Base-by-base conservation (phyloP, 2,329 filamentous ascomycete species). In the Drechslerella coelobrocha region DNA sequence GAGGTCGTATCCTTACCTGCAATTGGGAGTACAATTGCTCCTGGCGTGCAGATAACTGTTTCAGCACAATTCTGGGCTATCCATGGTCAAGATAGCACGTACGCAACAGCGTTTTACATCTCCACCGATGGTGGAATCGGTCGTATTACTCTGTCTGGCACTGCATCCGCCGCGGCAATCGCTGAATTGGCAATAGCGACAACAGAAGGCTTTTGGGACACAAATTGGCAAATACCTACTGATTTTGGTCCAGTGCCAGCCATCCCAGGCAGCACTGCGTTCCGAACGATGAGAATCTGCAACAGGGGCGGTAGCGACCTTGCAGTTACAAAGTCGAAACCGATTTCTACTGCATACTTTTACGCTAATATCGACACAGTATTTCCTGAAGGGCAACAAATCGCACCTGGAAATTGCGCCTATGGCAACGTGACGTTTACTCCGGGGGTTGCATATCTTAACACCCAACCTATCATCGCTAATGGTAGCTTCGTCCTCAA, bases 401-500 rank as follows among this genome's bases (percentile, higher is more conserved):
- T 80, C 41, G 75, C 74, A 4, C 66, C 76, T 1, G 76, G 76
- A 10, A 45, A 73, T 7, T 79, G 78, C 41, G 75, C 77, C 3
- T 69, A 76, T 3, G 78, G 77, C 17, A 76, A 76, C 19, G 77
- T 79, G 0, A 77, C 76, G 1, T 77, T 79, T 45, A 76, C 76
- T 72, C 19, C 75, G 1, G 73, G 66, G 12, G 21, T 63, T 19
- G 26, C 66, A 8, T 71, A 71, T 23, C 60, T 71, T 12, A 71
- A 71, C 31, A 63, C 59, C 9, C 53, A 50, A 17, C 54, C 73
- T 10, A 77, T 78, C 43, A 62, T 72, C 6, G 73, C 79, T 2
- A 75, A 68, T 1, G 76, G 76, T 43, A 63, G 74, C 2, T 82
- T 80, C 79, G 79, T 78, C 12, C 74, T 81, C 43, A 81, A 81